These are phyloP conservation scores for Zizania latifolia DNA, from an alignment of 176 grass and related monocot species.

Conservation along the genomic window DNA sequence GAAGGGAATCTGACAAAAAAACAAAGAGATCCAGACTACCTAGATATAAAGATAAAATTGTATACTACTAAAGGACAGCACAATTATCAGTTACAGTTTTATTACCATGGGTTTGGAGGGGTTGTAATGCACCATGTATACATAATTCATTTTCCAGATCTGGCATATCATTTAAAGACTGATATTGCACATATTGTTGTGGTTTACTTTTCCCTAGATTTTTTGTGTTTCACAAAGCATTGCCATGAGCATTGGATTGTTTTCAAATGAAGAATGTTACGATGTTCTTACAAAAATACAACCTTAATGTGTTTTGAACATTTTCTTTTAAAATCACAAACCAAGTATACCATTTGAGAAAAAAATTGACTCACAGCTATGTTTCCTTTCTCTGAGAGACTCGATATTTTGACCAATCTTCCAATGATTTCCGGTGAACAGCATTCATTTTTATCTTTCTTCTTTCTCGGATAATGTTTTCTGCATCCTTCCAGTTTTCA, in stretches of 20 bases:
- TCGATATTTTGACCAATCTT: constrained; percentile 61
- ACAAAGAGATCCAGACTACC: no score
- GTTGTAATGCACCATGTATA: background rate
- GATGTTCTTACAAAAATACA: background rate
- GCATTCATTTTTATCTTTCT: constrained; percentile 75
- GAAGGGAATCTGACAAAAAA: no score
- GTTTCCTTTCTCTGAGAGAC: constrained; percentile 40
- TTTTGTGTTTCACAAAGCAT: constrained; percentile 5
- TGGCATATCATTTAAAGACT: background rate
- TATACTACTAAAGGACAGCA: background rate
- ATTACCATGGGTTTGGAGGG: background rate
- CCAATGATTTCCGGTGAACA: constrained; percentile 63
- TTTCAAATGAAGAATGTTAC: constrained; percentile 10
- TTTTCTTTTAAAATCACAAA: constrained; percentile 17
- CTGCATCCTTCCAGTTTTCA: constrained; percentile 64
- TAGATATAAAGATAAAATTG: background rate
- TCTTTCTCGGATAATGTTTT: constrained; percentile 66
- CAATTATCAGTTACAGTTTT: background rate
- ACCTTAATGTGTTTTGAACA: constrained; percentile 3
- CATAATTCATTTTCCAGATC: background rate
- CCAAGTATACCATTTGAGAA: background rate
- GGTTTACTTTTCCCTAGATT: no score
- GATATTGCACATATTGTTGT: background rate
- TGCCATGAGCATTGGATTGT: background rate
- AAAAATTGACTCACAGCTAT: constrained; percentile 11